Evolutionary conservation across 208 protist species (phyloP).

Genomic region (Leptomonas pyrrhocoris): DNA sequence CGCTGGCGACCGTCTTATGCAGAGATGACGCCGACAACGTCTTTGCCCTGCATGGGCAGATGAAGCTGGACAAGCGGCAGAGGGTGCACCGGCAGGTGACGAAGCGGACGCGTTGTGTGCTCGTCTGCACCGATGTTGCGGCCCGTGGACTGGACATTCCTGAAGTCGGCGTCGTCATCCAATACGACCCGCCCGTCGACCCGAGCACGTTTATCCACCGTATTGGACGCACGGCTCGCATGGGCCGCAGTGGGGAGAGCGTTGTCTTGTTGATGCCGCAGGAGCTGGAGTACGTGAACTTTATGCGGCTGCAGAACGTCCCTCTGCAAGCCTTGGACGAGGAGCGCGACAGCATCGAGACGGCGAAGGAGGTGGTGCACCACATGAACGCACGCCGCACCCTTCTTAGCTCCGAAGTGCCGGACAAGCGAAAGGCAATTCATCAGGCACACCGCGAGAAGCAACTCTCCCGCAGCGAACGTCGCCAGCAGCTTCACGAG

Average conservation of each 20-base stretch:
- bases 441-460: constrained; percentile 78
- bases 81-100: constrained; percentile 78
- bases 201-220: constrained; percentile 96
- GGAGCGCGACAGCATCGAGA: constrained; percentile 65
- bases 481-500: constrained; percentile 65
- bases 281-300: constrained; percentile 94
- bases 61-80: constrained; percentile 90
- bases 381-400: constrained; percentile 76
- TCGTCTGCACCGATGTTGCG: too few relatives aligned
- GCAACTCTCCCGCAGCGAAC: constrained; percentile 69
- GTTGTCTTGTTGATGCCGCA: constrained; percentile 93
- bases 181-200: constrained; percentile 97
- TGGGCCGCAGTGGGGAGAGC: constrained; percentile 92
- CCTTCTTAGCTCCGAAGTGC: constrained; percentile 63
- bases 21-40: constrained; percentile 63
- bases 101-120: constrained; percentile 71
- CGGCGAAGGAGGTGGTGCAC: constrained; percentile 50
- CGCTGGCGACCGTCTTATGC: constrained; percentile 68
- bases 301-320: constrained; percentile 92
- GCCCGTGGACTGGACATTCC: constrained; percentile 97
- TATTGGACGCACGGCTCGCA: constrained; percentile 96
- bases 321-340: constrained; percentile 75
- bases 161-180: constrained; percentile 94
- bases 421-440: constrained; percentile 69
- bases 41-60: constrained; percentile 92